Evolutionary conservation across 306 rosid species (phyloP), one percentile per base, ranked within the genome.

Genomic region (Sesbania bispinosa): DNA sequence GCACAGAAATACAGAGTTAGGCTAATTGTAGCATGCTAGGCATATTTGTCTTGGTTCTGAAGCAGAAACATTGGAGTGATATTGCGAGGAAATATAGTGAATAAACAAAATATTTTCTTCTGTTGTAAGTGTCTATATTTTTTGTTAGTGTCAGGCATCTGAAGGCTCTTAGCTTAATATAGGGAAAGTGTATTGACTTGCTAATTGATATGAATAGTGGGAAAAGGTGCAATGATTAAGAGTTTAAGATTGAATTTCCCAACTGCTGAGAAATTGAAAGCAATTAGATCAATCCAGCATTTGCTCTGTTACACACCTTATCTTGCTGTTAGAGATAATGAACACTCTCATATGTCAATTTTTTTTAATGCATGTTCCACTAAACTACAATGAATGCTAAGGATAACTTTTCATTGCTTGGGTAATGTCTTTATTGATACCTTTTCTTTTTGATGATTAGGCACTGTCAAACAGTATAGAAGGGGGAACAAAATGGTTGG

Each of bases 401-500:
- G 2, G 13, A 70, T 38, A 50, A 62, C 19, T 35, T 69, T 46
- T 7, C 46, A 10, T 75, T 62, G 15, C 61, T 20, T 41, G 39
- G 41, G 26, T 16, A 46, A 6, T 47, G 26, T 73, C 61, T 39
- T 3, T 58, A 6, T 42, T 80, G 58, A 78, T 81, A 7, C 50
- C 26, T 57, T 71, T 69, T 64, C 75, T 53, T 50, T n/a, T 21
- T 74, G 33, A 81, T 71, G 16, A 46, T 59, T 71, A 92, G 97
- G 87, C 97, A 23, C 0, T 89, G 63, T 78, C 88, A 47, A 73
- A 32, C 58, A 92, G 85, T 29, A 85, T 92, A 14, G 88, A 86
- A 83, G 97, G 85, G n/a, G 97, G 97, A 64, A 71, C 96, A 59
- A 86, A 85, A 71, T 92, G 96, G 97, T 45, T 92, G 81, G 97